These are phyloP conservation scores for Trichophaea hybrida DNA, from an alignment of 2,329 filamentous ascomycete species.

Conservation along the genomic window DNA sequence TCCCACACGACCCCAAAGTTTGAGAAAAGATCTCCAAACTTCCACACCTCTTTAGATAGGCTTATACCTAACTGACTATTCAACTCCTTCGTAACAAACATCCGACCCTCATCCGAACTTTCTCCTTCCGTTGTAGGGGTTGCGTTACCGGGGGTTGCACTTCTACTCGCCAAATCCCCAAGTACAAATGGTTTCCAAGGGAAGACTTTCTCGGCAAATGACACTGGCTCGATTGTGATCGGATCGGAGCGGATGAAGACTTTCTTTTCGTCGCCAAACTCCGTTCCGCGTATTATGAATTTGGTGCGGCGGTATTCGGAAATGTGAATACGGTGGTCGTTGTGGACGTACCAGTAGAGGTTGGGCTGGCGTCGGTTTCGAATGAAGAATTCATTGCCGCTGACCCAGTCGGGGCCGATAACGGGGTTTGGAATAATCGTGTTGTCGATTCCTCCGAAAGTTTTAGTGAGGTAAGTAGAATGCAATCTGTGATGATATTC, in stretches of 20 bases:
- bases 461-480: neutral
- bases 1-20: neutral
- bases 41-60: neutral
- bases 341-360: slow-evolving; percentile 7
- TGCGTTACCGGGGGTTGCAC: too few species aligned
- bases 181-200: too few species aligned
- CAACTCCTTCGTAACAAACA: too few species aligned
- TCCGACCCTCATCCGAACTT: too few species aligned
- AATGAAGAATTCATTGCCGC: slow-evolving; percentile 5
- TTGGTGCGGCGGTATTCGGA: neutral
- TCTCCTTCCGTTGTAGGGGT: too few species aligned
- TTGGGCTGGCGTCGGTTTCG: slow-evolving; percentile 7
- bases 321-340: neutral
- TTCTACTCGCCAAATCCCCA: too few species aligned
- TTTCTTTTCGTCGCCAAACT: neutral
- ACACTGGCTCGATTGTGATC: neutral
- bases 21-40: slow-evolving; percentile 4
- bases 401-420: slow-evolving; percentile 4
- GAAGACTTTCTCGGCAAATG: neutral
- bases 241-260: neutral
- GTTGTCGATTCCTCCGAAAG: neutral
- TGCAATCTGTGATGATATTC: neutral
- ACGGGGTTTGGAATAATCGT: neutral
- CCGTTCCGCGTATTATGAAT: neutral
- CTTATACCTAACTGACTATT: too few species aligned